Conservation (phyloP, 2,329 filamentous ascomycete species). For the Apiospora phragmitis region DNA sequence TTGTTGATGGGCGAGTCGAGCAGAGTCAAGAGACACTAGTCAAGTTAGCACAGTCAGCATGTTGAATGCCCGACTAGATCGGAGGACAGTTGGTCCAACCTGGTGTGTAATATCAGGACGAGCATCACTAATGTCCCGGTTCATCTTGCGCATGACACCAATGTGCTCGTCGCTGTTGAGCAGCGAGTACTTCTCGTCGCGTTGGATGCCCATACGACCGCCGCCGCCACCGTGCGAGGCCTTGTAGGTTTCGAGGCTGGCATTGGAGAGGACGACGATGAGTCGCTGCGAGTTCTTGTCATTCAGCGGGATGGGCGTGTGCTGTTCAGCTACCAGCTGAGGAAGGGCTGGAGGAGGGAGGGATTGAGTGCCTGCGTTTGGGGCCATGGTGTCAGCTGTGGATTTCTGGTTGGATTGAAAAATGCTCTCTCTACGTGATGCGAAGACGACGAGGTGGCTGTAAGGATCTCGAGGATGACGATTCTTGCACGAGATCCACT, state of each 20-base stretch:
- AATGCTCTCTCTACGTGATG: background rate
- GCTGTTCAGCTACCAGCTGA: constrained; percentile 90
- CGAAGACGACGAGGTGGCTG: background rate
- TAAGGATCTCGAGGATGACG: background rate
- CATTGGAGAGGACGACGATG: constrained; percentile 95
- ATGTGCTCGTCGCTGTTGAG: constrained; percentile 99
- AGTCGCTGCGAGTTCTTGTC: constrained; percentile 91
- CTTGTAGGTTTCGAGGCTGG: constrained; percentile 96
- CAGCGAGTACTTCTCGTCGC: constrained; percentile 94
- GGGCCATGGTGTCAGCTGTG: constrained; percentile 27
- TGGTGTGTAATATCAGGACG: constrained; percentile 98
- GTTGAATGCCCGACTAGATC: constrained; percentile 41
- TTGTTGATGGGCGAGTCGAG: constrained; percentile 98
- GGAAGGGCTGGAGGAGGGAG: constrained; percentile 89
- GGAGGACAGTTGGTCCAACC: constrained; percentile 55
- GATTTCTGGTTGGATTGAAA: background rate
- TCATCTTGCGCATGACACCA: constrained; percentile 99
- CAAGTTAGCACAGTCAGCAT: constrained; percentile 40
- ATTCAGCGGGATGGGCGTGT: constrained; percentile 75
- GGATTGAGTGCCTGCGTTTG: constrained; percentile 78
- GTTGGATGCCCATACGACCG: constrained; percentile 62
- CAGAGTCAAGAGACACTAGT: constrained; percentile 90
- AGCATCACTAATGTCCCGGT: constrained; percentile 95
- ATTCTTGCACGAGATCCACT: background rate
- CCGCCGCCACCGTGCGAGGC: constrained; percentile 70